Percentiles rank a stretch among this genome's conserved stretches.
Conservation (phyloP, 2,329 filamentous ascomycete species). For the Beauveria sp. region DNA sequence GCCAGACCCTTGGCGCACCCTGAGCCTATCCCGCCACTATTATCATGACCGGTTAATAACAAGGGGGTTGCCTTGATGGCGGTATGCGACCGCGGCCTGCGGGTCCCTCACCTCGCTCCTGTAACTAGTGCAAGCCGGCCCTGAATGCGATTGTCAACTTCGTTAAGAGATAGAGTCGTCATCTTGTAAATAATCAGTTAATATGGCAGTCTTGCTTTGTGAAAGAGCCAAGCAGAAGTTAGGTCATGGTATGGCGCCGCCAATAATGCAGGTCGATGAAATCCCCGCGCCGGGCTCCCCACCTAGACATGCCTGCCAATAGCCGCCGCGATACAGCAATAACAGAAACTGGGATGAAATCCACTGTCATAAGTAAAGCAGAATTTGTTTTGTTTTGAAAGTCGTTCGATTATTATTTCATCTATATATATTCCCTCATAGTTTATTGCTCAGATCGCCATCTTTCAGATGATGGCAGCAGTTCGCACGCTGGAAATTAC, state of each 20-base stretch:
- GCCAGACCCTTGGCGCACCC: slow-evolving; percentile 24
- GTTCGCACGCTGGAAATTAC: neutral
- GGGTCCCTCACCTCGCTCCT: slow-evolving; percentile 21
- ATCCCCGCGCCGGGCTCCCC: slow-evolving; percentile 1
- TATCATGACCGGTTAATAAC: neutral
- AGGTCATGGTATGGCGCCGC: neutral
- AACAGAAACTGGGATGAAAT: neutral
- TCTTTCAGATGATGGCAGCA: neutral
- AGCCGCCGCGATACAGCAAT: neutral
- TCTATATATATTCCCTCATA: neutral
- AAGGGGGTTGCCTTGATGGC: neutral
- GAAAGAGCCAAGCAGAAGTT: neutral
- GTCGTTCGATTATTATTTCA: neutral
- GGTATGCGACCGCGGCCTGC: too few relatives aligned
- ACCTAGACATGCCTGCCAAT: neutral
- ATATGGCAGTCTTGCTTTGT: neutral
- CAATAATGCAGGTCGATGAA: neutral
- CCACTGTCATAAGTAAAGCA: neutral
- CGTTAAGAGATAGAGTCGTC: slow-evolving; percentile 5
- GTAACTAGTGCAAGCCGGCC: slow-evolving; percentile 27
- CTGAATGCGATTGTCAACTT: slow-evolving; percentile 9
- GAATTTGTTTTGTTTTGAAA: neutral
- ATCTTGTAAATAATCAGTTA: neutral
- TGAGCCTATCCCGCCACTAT: slow-evolving; percentile 29
- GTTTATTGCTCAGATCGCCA: neutral